Conservation (phyloP, 2,329 filamentous ascomycete genomes). For the Ophiostoma himal-ulmi region DNA sequence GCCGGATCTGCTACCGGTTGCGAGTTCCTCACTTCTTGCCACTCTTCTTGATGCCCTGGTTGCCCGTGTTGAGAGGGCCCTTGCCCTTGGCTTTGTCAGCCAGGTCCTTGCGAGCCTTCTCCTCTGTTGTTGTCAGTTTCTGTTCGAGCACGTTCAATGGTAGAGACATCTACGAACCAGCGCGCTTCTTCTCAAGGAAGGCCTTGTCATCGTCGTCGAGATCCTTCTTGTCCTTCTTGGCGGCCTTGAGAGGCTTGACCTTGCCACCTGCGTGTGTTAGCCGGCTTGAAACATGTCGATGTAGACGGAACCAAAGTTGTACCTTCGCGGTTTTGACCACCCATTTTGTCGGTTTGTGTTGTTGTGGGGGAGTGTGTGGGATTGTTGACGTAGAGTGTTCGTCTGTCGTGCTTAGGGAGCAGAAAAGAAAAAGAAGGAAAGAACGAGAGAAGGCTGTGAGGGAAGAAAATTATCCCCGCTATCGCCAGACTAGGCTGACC, state of each 20-base stretch:
- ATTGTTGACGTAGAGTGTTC: neutral
- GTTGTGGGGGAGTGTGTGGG: neutral
- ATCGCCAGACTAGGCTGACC: slow-evolving; percentile 9
- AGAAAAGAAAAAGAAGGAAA: neutral
- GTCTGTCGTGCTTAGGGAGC: neutral
- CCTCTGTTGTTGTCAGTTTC: slow-evolving; percentile 46
- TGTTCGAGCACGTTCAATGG: neutral
- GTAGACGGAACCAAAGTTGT: slow-evolving; percentile 11
- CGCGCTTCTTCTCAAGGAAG: slow-evolving; percentile 75
- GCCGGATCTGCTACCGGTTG: neutral
- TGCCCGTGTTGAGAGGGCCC: slow-evolving; percentile 77
- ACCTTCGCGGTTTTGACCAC: slow-evolving; percentile 63
- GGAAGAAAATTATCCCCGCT: slow-evolving; percentile 18
- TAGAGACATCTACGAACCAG: slow-evolving; percentile 53
- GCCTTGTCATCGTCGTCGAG: slow-evolving; percentile 82
- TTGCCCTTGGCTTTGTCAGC: slow-evolving; percentile 78
- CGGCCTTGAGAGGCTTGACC: slow-evolving; percentile 76
- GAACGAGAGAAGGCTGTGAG: slow-evolving; percentile 17
- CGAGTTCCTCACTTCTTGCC: slow-evolving; percentile 67
- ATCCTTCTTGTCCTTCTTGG: slow-evolving; percentile 80
- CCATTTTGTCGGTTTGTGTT: slow-evolving; percentile 44
- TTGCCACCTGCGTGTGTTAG: slow-evolving; percentile 59
- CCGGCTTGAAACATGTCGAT: slow-evolving; percentile 11
- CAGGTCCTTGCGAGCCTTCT: slow-evolving; percentile 79
- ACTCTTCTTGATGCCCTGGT: slow-evolving; percentile 94